Evolutionary conservation across 352 stramenopile species (phyloP), one percentile per base, ranked within the genome.

Genomic region (Phytophthora crassamura): DNA sequence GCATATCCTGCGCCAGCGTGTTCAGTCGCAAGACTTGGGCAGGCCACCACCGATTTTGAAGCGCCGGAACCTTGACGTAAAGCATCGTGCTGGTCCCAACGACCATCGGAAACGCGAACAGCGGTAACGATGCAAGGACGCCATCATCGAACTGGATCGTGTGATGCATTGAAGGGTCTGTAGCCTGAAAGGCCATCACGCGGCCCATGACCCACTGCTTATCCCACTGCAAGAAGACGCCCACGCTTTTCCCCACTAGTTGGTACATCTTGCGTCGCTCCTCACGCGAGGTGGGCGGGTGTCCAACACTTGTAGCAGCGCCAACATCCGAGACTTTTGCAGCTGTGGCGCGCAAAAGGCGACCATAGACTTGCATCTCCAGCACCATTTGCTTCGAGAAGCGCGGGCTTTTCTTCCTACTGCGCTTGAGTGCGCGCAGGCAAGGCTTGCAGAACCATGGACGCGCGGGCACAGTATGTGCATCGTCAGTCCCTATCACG

Each of bases 351-450:
- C 84, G 82, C 32, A 95, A 62, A 22, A 93, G 64, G 16, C 76
- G 74, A 12, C 87, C 84, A 49, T 92, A 91, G 7, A 91, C 43
- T 65, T 93, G 84, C 80, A 95, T 93, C 32, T 93, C 87, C 33
- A 92, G 60, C 46, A 93, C 70, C 85, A 95, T 93, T 63, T 94
- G 87, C 66, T 92, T 93, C 3, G 85, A 93, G 25, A 93, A 90
- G 0, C 86, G 80, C 51, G 89, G 82, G 38, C 80, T 88, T 47
- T 88, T 91, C 56, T 93, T 95, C 10, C 87, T 71, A 22, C 86
- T 89, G 22, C 85, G 80, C 66, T 95, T 95, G 7, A 95, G 59
- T 12, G 78, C 76, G 15, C 79, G 73, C 1, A 93, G 52, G 36
- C 87, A 95, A 7, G 70, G 68, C 14, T 69, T 75, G 48, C 85